These are phyloP conservation scores for Metschnikowia gruessii DNA, from an alignment of 805 yeast species.

Conservation along the genomic window DNA sequence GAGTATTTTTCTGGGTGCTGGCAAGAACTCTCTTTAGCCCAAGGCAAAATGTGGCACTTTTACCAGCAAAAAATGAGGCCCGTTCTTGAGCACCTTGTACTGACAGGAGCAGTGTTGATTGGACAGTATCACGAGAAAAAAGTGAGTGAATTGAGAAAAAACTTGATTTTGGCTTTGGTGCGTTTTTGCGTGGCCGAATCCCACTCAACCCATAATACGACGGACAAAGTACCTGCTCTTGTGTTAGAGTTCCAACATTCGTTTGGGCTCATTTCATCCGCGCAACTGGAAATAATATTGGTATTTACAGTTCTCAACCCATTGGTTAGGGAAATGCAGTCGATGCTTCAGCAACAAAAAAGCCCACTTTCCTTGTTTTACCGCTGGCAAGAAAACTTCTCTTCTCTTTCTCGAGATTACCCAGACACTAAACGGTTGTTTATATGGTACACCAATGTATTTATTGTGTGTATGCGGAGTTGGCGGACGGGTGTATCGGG, in stretches of 20 bases:
- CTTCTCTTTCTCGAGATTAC: neutral
- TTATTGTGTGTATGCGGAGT: neutral
- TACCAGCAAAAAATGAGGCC: neutral
- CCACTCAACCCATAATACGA: neutral
- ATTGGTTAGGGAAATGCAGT: constrained; percentile 1
- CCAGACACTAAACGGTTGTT: constrained; percentile 1
- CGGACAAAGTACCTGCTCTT: neutral
- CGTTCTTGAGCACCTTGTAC: constrained; percentile 6
- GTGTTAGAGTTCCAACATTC: constrained; percentile 1
- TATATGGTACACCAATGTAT: constrained; percentile 15
- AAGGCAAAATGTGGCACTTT: neutral
- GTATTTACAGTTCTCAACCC: constrained; percentile 40
- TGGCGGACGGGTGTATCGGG: neutral
- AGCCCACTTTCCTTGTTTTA: constrained; percentile 23
- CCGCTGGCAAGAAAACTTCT: constrained; percentile 23
- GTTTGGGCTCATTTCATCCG: constrained; percentile 1
- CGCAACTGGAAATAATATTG: constrained; percentile 23
- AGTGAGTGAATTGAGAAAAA: neutral
- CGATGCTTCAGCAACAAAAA: neutral
- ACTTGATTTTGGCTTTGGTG: neutral
- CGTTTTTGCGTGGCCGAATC: neutral
- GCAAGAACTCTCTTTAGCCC: neutral
- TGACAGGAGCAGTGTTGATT: constrained; percentile 2
- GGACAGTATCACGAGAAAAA: constrained; percentile 2
- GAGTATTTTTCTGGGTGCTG: neutral